Conservation (phyloP, 148 eudicot genomes). For the Polygonum maritimum region DNA sequence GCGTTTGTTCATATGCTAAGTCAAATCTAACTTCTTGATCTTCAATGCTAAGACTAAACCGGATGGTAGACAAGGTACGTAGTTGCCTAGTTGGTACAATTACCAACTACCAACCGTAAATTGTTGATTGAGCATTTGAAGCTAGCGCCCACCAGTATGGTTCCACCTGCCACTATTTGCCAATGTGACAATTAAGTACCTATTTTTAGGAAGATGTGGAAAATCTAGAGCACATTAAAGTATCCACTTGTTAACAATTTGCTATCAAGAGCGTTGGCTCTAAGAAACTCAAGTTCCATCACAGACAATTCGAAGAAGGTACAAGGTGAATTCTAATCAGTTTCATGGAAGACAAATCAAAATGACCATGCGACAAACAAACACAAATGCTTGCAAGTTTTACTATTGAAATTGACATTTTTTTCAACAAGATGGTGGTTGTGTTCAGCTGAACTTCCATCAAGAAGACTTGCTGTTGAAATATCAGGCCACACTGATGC, state of each 20-base stretch:
- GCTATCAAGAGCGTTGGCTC: neutral
- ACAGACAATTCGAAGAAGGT: neutral
- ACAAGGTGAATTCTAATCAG: neutral
- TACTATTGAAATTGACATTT: neutral
- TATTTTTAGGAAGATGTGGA: too few species aligned
- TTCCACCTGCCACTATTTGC: neutral
- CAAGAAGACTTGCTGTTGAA: neutral
- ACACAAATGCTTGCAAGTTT: neutral
- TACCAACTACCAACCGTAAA: neutral
- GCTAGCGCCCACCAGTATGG: neutral
- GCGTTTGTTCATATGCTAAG: neutral
- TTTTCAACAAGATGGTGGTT: neutral
- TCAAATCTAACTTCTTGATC: neutral
- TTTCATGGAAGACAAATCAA: neutral
- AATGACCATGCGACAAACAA: neutral
- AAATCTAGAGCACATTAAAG: too few species aligned
- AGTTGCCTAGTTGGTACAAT: neutral
- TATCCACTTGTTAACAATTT: neutral
- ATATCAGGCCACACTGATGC: conserved; percentile 59
- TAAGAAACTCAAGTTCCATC: neutral
- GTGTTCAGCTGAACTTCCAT: neutral
- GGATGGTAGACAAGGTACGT: too few species aligned
- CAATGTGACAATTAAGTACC: neutral
- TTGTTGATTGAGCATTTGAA: neutral
- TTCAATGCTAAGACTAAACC: neutral